These are phyloP conservation scores for Nicotiana attenuata DNA, from an alignment of 257 asterid genomes.

Conservation along the genomic window DNA sequence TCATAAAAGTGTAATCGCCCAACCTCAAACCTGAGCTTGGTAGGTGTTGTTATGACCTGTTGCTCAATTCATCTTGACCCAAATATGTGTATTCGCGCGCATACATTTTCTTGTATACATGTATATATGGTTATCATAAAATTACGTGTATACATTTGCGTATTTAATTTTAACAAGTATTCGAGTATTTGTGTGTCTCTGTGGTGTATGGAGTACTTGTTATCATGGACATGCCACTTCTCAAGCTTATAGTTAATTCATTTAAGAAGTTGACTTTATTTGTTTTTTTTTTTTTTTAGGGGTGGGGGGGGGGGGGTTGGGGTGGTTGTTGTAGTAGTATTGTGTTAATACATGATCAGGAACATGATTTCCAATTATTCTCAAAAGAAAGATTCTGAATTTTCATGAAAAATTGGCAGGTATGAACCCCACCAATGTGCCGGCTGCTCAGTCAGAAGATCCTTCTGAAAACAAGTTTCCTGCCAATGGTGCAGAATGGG, in stretches of 20 bases:
- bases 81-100: background rate
- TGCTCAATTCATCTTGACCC: background rate
- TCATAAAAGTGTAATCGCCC: background rate
- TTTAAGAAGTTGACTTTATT: background rate
- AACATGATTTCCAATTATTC: background rate
- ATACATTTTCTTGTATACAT: background rate
- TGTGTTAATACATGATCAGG: background rate
- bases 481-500: slow-evolving; percentile 67
- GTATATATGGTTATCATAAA: no score
- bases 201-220: background rate
- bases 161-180: background rate
- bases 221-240: background rate
- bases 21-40: background rate
- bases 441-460: background rate
- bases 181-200: background rate
- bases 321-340: background rate
- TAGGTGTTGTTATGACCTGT: background rate
- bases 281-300: background rate
- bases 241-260: background rate
- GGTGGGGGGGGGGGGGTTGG: background rate
- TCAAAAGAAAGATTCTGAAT: background rate
- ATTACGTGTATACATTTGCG: background rate
- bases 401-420: slow-evolving; percentile 25
- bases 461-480: slow-evolving; percentile 40
- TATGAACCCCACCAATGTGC: background rate